Evolutionary conservation across 306 rosid genomes (phyloP).

Genomic region (Senna siamea): DNA sequence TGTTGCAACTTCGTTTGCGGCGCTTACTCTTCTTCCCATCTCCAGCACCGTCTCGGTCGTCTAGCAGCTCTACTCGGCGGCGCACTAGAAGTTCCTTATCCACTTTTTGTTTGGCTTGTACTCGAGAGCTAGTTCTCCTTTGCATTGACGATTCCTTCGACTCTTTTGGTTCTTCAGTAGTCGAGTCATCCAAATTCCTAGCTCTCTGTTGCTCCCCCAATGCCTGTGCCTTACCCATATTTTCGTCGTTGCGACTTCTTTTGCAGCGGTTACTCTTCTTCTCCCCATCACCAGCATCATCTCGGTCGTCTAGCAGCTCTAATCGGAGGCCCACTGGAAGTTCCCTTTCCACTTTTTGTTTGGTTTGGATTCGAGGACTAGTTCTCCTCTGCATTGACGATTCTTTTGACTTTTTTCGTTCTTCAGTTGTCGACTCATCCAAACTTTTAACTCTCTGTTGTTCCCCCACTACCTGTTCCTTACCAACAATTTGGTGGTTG

Average conservation of each 20-base stretch:
- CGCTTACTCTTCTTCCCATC: background rate
- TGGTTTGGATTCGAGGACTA: slow-evolving; percentile 9
- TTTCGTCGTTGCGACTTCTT: background rate
- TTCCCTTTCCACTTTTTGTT: background rate
- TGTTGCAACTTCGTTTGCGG: background rate
- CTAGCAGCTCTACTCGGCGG: slow-evolving; percentile 11
- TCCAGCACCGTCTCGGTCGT: background rate
- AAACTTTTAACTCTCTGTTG: background rate
- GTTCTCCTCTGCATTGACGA: background rate
- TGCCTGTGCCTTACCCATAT: background rate
- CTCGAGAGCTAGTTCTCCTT: background rate
- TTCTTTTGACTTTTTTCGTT: background rate
- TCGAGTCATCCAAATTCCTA: background rate
- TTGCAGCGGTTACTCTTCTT: background rate
- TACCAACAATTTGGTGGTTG: background rate
- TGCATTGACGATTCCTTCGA: background rate
- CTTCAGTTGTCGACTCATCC: background rate
- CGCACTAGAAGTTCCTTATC: slow-evolving; percentile 7
- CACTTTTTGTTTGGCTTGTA: background rate
- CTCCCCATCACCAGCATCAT: background rate
- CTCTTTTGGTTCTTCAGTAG: slow-evolving; percentile 5
- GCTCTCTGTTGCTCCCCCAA: background rate
- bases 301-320: background rate
- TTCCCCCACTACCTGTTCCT: background rate
- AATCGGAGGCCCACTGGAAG: background rate